Conservation (phyloP, 2,329 filamentous ascomycete species). For the Magnaporthiopsis rhizophila region DNA sequence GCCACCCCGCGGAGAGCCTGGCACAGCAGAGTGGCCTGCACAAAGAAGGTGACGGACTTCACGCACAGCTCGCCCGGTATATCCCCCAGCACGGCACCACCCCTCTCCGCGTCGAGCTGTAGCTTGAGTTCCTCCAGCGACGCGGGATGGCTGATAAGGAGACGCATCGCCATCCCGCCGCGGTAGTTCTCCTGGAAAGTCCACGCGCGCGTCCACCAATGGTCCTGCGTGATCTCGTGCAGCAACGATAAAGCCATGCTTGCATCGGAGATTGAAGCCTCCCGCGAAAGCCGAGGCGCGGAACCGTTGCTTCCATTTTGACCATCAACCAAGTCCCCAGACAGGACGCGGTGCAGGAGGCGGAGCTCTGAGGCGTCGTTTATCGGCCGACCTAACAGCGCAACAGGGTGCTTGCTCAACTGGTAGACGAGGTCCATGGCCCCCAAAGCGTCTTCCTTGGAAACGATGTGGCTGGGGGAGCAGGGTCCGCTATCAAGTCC, state of each 20-base stretch:
- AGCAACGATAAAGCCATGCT: conserved; percentile 16
- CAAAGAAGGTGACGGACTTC: neutral
- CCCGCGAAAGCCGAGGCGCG: neutral
- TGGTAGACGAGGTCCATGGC: conserved; percentile 26
- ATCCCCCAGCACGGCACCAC: no score
- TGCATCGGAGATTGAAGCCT: conserved; percentile 5
- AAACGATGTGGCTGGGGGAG: no score
- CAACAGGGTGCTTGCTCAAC: conserved; percentile 21
- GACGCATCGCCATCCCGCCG: conserved; percentile 18
- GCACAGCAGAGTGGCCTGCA: neutral
- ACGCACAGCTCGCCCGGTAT: neutral
- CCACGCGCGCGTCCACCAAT: conserved; percentile 25
- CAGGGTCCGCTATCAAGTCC: no score
- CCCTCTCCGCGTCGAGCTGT: no score
- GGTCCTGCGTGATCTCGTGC: conserved; percentile 17
- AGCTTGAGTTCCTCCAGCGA: conserved; percentile 15
- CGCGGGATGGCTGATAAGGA: conserved; percentile 19
- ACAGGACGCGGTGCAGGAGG: neutral
- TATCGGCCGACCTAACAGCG: conserved; percentile 17
- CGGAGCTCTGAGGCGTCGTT: neutral
- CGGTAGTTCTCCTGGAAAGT: conserved; percentile 27
- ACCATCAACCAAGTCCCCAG: neutral
- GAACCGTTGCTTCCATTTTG: conserved; percentile 2
- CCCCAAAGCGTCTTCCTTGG: conserved; percentile 20
- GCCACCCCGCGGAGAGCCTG: neutral